Evolutionary conservation across 208 protist genomes (phyloP), one percentile per base, ranked within the genome.

Genomic region (Naegleria fowleri): DNA sequence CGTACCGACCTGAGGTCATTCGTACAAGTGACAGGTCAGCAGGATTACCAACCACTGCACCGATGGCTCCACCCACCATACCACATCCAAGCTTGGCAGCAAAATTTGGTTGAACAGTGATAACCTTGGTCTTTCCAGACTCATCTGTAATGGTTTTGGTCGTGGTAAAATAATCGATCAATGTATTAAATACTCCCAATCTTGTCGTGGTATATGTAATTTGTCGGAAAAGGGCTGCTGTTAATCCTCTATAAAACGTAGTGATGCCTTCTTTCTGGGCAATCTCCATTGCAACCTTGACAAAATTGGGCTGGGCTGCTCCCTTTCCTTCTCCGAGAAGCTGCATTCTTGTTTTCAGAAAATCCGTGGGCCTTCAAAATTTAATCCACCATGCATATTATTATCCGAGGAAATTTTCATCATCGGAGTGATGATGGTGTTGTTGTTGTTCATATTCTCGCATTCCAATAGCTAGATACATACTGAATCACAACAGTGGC

Each of bases 151-250:
- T 36, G 55, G 86, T 41, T 39, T 89, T 48, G 1, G 38, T 11
- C 1, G 11, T 87, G 40, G 83, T 87, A 4, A 75, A 67, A 40
- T 75, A 67, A 40, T 89, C 86, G 7, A 40, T 25, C n/a, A 67
- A 55, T 6, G 15, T 22, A 25, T 67, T 67, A 40, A 40, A 89
- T 39, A 89, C 86, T 40, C 86, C 86, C 25, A 89, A 3, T 89
- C 86, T 89, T 13, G 86, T 89, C 7, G 86, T 89, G 5, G 86
- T 89, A 36, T 89, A 89, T 22, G 86, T 89, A 16, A 48, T 48
- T 89, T 89, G 86, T 11, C 86, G 40, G 22, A 89, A 67, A 5
- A 89, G 36, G n/a, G 25, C 86, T 25, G 86, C 86, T 40, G 48
- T 89, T 29, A 89, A 89, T 22, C 86, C 86, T 67, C 25, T 67